Conservation (phyloP, 1,139 yeast species). For the Meyerozyma athensensis region DNA sequence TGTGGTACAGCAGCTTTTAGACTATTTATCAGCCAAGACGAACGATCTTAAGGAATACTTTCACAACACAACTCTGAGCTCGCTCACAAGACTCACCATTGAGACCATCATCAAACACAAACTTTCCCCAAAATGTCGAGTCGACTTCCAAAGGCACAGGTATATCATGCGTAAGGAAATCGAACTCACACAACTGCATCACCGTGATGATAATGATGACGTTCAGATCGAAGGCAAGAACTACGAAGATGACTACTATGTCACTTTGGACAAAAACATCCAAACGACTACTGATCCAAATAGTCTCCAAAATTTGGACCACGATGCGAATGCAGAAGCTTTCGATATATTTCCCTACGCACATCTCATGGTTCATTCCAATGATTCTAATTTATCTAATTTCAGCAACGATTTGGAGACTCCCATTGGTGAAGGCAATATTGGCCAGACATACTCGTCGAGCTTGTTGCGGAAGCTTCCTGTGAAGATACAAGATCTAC, state of each 20-base stretch:
- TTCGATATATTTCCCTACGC: conserved; percentile 37
- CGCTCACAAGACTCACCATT: conserved; percentile 19
- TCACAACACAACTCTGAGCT: conserved; percentile 17
- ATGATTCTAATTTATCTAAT: conserved; percentile 34
- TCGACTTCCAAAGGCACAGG: conserved; percentile 46
- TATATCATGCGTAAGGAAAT: conserved; percentile 31
- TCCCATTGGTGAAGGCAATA: conserved; percentile 23
- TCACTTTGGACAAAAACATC: conserved; percentile 32
- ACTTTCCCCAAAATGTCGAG: conserved; percentile 43
- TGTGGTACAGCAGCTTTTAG: conserved; percentile 19
- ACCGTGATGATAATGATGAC: background rate
- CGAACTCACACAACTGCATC: conserved; percentile 7
- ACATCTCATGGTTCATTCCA: conserved; percentile 31
- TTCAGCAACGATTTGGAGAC: conserved; percentile 30
- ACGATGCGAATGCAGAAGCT: conserved; percentile 8
- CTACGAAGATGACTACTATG: conserved; percentile 34
- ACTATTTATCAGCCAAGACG: conserved; percentile 23
- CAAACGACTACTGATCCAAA: conserved; percentile 27
- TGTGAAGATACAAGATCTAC: conserved; percentile 29
- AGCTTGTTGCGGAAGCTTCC: conserved; percentile 30
- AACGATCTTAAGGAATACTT: conserved; percentile 9
- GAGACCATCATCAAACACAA: conserved; percentile 41
- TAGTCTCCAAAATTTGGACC: conserved; percentile 15
- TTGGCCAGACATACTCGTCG: conserved; percentile 20
- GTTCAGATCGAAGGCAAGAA: conserved; percentile 6